Percentiles rank a stretch among this genome's conserved stretches.
phyloP scores from a whole-genome alignment of 2,329 filamentous ascomycete genomes.

The Ambrosiella cleistominuta region DNA sequence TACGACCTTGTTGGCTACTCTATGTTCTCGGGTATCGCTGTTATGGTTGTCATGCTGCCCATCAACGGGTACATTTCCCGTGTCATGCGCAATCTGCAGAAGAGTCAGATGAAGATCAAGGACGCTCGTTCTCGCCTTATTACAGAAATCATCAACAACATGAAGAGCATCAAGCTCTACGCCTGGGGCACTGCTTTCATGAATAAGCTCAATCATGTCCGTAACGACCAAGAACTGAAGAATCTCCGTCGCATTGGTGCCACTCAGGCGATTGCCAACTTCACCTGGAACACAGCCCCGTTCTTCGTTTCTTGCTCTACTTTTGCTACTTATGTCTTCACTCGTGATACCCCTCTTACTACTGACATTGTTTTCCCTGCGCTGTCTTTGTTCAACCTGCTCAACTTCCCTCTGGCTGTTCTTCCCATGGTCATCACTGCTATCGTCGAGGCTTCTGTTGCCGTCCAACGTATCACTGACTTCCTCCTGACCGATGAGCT shows the following conservation, averaged over 20 bases:
- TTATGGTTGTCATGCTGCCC: constrained; percentile 96
- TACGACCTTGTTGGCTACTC: constrained; percentile 90
- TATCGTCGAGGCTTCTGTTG: constrained; percentile 89
- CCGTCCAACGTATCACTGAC: constrained; percentile 65
- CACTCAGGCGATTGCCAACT: constrained; percentile 84
- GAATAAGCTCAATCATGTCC: constrained; percentile 88
- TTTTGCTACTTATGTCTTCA: constrained; percentile 85
- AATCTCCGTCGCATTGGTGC: constrained; percentile 93
- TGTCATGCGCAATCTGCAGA: constrained; percentile 87
- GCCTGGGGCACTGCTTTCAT: constrained; percentile 96
- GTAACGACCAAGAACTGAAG: constrained; percentile 89
- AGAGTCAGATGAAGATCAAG: constrained; percentile 98
- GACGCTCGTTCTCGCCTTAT: constrained; percentile 83
- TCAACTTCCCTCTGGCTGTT: constrained; percentile 86
- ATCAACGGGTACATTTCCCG: constrained; percentile 83
- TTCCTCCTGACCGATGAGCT: constrained; percentile 82
- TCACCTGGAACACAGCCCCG: constrained; percentile 93
- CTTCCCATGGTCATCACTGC: constrained; percentile 96
- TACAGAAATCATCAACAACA: constrained; percentile 96
- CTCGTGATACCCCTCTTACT: constrained; percentile 60
- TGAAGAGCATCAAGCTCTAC: constrained; percentile 98
- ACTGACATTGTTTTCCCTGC: constrained; percentile 95
- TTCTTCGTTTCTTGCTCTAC: constrained; percentile 96
- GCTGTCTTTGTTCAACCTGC: constrained; percentile 80
- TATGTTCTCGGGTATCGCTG: constrained; percentile 86